Evolutionary conservation across 768 basidiomycete genomes (phyloP).

Genomic region (Tulasnella sp.): DNA sequence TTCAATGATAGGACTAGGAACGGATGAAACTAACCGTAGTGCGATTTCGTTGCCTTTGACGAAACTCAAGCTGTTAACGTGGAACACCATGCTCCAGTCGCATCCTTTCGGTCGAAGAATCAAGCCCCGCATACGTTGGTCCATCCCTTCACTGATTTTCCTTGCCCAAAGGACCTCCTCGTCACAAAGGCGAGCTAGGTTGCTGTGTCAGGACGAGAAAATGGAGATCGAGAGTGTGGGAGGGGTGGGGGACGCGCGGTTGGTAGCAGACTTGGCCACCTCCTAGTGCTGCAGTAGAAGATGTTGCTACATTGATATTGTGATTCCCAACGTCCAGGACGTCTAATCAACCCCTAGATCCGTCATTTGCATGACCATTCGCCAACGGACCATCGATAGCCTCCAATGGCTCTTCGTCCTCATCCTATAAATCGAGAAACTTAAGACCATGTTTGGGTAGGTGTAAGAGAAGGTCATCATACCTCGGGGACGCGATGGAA

Average conservation of each 20-base stretch:
- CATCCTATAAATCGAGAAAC: background rate
- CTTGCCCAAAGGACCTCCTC: slow-evolving; percentile 89
- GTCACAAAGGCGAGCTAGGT: slow-evolving; percentile 87
- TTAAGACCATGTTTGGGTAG: background rate
- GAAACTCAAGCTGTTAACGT: slow-evolving; percentile 99
- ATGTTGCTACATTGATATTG: no score
- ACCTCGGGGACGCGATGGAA: slow-evolving; percentile 64
- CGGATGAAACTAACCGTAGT: slow-evolving; percentile 64
- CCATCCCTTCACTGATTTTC: slow-evolving; percentile 93
- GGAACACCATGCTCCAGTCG: slow-evolving; percentile 85
- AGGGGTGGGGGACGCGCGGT: slow-evolving; percentile 2
- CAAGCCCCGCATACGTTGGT: slow-evolving; percentile 96
- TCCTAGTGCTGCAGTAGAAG: no score
- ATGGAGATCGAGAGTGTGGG: background rate
- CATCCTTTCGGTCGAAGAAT: slow-evolving; percentile 85
- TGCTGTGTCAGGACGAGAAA: slow-evolving; percentile 51
- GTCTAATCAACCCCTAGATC: background rate
- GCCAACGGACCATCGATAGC: slow-evolving; percentile 31
- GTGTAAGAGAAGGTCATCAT: background rate
- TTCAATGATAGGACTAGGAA: background rate
- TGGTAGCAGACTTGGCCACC: slow-evolving; percentile 6
- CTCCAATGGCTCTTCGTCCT: slow-evolving; percentile 30
- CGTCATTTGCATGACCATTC: slow-evolving; percentile 23
- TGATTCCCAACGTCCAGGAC: no score
- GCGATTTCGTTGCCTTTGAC: slow-evolving; percentile 93